These are phyloP conservation scores for Trichoderma reesei DNA, from an alignment of 495 filamentous ascomycete species.

Conservation along the genomic window DNA sequence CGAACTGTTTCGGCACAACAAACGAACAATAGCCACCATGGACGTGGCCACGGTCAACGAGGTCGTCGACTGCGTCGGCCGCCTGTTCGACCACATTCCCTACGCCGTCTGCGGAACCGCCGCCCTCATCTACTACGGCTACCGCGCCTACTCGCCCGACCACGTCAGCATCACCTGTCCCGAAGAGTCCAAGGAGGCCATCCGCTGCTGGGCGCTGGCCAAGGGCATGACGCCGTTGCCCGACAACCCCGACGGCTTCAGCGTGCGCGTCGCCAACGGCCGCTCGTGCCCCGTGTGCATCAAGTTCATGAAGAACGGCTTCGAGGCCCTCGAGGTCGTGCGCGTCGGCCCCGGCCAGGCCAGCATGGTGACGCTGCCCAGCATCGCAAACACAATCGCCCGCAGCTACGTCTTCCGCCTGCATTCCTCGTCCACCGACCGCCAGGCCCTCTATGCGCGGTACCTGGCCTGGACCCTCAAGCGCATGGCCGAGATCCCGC, in stretches of 20 bases:
- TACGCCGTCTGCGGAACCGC: conserved; percentile 32
- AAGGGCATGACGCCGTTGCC: conserved; percentile 15
- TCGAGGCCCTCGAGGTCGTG: conserved; percentile 17
- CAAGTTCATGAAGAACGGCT: conserved; percentile 20
- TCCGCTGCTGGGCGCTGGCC: conserved; percentile 24
- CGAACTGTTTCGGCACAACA: not conserved
- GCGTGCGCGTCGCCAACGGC: not conserved
- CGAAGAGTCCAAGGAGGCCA: conserved; percentile 16
- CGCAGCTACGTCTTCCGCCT: conserved; percentile 16
- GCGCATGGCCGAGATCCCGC: not conserved
- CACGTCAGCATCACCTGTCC: conserved; percentile 27
- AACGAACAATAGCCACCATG: not conserved
- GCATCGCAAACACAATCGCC: conserved; percentile 19
- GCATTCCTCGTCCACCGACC: not conserved
- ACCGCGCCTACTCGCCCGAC: conserved; percentile 12
- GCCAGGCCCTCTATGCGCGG: conserved; percentile 4
- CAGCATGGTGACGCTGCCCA: conserved; percentile 17
- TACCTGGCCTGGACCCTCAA: conserved; percentile 1
- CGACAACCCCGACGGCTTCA: not conserved
- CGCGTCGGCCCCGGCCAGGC: conserved; percentile 13
- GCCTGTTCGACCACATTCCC: conserved; percentile 23
- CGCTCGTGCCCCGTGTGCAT: conserved; percentile 16
- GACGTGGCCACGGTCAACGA: conserved; percentile 16
- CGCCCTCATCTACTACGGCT: conserved; percentile 29
- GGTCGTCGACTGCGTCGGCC: conserved; percentile 25